Percentiles rank a stretch among this genome's conserved stretches.
Conservation (phyloP, 2,329 filamentous ascomycete species). For the Dryadomyces sulphureus region DNA sequence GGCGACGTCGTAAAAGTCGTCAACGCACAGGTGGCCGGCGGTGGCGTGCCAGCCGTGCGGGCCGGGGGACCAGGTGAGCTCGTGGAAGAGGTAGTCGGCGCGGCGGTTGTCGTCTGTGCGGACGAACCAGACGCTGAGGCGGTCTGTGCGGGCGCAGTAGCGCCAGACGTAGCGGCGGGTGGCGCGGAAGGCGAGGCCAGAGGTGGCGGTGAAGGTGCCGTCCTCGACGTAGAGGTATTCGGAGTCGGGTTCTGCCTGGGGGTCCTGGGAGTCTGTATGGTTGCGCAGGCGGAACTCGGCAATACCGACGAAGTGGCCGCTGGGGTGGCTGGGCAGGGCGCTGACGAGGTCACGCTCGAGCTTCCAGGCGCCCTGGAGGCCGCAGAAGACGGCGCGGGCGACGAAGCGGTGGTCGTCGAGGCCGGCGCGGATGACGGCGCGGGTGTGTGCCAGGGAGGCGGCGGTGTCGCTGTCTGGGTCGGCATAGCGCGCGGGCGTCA, state of each 20-base stretch:
- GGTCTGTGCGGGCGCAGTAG: conserved; percentile 45
- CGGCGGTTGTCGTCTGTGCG: conserved; percentile 44
- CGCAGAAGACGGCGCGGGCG: conserved; percentile 52
- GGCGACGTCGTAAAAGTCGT: conserved; percentile 56
- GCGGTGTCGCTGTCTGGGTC: conserved; percentile 11
- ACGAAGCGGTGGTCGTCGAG: conserved; percentile 36
- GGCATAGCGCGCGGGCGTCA: conserved; percentile 40
- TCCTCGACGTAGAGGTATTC: conserved; percentile 59
- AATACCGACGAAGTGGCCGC: conserved; percentile 48
- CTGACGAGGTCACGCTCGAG: conserved; percentile 43
- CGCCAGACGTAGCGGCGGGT: conserved; percentile 58
- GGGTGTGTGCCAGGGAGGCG: conserved; percentile 31
- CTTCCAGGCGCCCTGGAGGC: conserved; percentile 55
- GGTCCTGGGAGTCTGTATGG: conserved; percentile 36
- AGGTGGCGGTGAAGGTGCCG: conserved; percentile 44
- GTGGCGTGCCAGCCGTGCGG: conserved; percentile 42
- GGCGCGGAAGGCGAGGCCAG: conserved; percentile 37
- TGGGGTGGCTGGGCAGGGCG: conserved; percentile 41
- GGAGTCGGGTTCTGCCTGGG: conserved; percentile 10
- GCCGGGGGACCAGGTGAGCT: conserved; percentile 34
- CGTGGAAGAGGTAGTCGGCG: conserved; percentile 63
- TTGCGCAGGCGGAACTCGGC: conserved; percentile 49
- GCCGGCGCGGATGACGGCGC: conserved; percentile 24
- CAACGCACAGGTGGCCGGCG: conserved; percentile 54
- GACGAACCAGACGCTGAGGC: conserved; percentile 59